Evolutionary conservation across 192 early-diverging fungal genomes (phyloP), one percentile per base, ranked within the genome.

Genomic region (Mortierella alpina): DNA sequence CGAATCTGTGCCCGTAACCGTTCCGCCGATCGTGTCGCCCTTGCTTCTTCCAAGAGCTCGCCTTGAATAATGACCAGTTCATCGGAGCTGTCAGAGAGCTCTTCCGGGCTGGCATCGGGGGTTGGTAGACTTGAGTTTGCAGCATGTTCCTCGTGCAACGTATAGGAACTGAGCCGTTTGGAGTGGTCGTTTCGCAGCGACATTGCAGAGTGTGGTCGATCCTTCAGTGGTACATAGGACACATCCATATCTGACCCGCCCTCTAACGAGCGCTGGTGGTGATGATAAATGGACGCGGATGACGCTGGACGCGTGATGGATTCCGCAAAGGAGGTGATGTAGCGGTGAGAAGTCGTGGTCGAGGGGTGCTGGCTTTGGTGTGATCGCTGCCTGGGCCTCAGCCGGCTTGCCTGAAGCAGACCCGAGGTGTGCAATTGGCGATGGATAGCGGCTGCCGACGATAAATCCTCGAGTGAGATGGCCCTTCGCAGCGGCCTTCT

Each of bases 71-170:
- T 64, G 2, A 63, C 77, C 48, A 79, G 23, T 18, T 80, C 77
- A 11, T 80, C 77, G 8, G 77, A 80, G 44, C 77, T 80, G 7
- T 72, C 76, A 1, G 68, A 66, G 7, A 72, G 53, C 31, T 80
- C 77, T 22, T 64, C 77, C 47, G 70, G 77, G 49, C 77, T 79
- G 17, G 72, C 69, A 9, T 79, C 75, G 6, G 75, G 75, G 9
- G 75, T 79, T 9, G 75, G 75, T 1, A 79, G 51, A 20, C 68
- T 40, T 51, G n/a, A 13, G 41, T 66, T 46, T 41, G 46, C 63
- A 11, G 57, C 20, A 40, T 52, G 62, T 3, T 53, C 50, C 1
- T 60, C 31, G 1, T 31, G 31, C 31, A 31, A 31, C 31, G 31
- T 31, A 31, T 31, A 31, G 31, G 31, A 31, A 31, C 31, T 31